Percentiles rank a stretch among this genome's conserved stretches.
phyloP scores from a whole-genome alignment of 306 rosid genomes.

The Glycine latifolia region DNA sequence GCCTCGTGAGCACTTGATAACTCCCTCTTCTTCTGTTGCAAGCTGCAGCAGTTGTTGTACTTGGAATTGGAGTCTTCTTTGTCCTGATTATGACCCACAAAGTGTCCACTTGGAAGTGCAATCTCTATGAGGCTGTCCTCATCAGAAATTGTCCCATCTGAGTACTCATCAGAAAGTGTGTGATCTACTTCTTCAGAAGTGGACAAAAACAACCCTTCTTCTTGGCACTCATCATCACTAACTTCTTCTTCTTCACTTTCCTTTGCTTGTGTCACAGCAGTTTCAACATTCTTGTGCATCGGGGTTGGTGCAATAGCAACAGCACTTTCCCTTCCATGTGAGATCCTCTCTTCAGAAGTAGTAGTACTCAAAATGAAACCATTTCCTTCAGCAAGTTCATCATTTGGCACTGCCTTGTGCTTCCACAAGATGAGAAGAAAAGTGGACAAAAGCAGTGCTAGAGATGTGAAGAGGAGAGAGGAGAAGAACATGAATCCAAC shows the following conservation, averaged over 20 bases:
- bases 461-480: conserved; percentile 58
- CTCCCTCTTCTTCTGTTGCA: conserved; percentile 49
- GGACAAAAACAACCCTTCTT: conserved; percentile 41
- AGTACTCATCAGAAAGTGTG: conserved; percentile 45
- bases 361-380: too few relatives aligned
- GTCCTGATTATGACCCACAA: conserved; percentile 54
- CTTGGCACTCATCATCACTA: too few relatives aligned
- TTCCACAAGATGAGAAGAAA: conserved; percentile 47
- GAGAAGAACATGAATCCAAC: conserved; percentile 56
- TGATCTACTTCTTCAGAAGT: conserved; percentile 58
- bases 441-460: conserved; percentile 55
- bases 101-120: conserved; percentile 74
- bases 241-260: conserved; percentile 33
- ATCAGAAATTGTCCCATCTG: conserved; percentile 91
- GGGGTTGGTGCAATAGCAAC: conserved; percentile 37
- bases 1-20: background rate
- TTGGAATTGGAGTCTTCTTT: conserved; percentile 37
- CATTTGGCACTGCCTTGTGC: background rate
- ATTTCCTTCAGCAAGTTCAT: too few relatives aligned
- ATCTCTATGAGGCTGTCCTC: conserved; percentile 97
- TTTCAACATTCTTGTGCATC: conserved; percentile 27
- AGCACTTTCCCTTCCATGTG: conserved; percentile 38
- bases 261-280: conserved; percentile 18
- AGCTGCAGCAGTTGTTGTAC: conserved; percentile 33
- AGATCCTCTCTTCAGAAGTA: too few relatives aligned